Conservation (phyloP, 371 early-diverging fungal genomes). For the Apophysomyces elegans region DNA sequence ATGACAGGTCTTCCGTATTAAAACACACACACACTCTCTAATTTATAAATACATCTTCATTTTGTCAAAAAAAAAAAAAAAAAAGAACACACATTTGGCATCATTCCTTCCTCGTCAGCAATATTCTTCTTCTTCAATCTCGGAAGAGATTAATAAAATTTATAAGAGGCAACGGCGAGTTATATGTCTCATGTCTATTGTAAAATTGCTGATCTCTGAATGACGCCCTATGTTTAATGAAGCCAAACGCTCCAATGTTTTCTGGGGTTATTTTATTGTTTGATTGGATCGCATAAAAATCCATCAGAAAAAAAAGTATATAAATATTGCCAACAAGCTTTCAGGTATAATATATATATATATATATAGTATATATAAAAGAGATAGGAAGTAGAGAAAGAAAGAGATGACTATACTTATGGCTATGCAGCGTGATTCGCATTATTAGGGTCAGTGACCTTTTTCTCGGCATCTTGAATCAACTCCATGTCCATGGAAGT, state of each 20-base stretch:
- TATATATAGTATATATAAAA: too few relatives aligned
- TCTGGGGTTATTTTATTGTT: too few relatives aligned
- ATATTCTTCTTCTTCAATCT: too few relatives aligned
- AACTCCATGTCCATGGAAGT: constrained; percentile 15
- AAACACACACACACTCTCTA: too few relatives aligned
- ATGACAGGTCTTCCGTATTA: constrained; percentile 19
- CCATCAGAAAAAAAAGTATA: neutral
- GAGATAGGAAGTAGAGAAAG: neutral
- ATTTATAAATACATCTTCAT: neutral
- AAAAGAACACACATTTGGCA: neutral
- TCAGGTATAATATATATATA: neutral
- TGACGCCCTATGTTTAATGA: too few relatives aligned
- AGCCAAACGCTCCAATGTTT: too few relatives aligned
- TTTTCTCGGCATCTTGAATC: constrained; percentile 2
- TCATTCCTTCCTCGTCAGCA: too few relatives aligned
- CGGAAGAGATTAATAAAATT: too few relatives aligned
- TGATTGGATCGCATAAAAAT: too few relatives aligned
- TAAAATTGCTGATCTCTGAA: too few relatives aligned
- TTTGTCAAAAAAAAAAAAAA: neutral
- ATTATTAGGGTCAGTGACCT: neutral
- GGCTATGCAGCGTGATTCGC: constrained; percentile 6
- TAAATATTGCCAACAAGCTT: constrained; percentile 4
- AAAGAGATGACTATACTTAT: neutral
- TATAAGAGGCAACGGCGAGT: too few relatives aligned
- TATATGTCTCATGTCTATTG: too few relatives aligned